A percentile compares a stretch with the other conserved stretches of the same genome.
Conservation (phyloP, 1,139 yeast genomes). For the Hansenula lynferdii region DNA sequence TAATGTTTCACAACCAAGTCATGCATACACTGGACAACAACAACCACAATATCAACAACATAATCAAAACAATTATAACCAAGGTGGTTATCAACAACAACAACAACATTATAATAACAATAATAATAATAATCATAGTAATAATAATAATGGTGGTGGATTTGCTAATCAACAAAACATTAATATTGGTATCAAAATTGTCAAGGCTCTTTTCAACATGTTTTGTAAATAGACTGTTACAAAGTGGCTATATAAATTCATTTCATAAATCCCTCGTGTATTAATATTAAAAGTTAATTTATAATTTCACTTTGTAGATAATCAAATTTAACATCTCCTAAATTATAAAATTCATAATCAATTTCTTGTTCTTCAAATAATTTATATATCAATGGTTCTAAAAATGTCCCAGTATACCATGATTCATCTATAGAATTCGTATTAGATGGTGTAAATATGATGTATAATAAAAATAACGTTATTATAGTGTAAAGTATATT, state of each 20-base stretch:
- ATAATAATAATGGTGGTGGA: neutral
- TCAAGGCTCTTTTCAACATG: neutral
- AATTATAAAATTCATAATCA: constrained; percentile 17
- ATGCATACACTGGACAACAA: constrained; percentile 9
- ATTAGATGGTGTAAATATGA: neutral
- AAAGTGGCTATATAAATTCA: too few relatives aligned
- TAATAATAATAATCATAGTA: constrained; percentile 12
- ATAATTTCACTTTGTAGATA: too few relatives aligned
- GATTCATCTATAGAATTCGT: neutral
- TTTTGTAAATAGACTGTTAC: neutral
- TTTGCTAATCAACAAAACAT: too few relatives aligned
- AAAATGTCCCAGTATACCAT: constrained; percentile 13
- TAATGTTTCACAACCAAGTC: constrained; percentile 7
- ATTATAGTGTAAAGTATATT: neutral
- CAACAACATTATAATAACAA: constrained; percentile 26
- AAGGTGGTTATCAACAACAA: constrained; percentile 24
- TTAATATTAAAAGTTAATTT: too few relatives aligned
- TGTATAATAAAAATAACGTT: neutral
- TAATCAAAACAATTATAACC: constrained; percentile 26
- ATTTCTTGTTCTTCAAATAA: constrained; percentile 13
- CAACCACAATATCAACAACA: constrained; percentile 28
- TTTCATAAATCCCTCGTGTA: too few relatives aligned
- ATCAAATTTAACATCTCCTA: constrained; percentile 9
- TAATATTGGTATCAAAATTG: neutral
- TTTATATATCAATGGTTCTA: constrained; percentile 11